Evolutionary conservation across 805 yeast genomes (phyloP).

Genomic region (Starmera caribaea): DNA sequence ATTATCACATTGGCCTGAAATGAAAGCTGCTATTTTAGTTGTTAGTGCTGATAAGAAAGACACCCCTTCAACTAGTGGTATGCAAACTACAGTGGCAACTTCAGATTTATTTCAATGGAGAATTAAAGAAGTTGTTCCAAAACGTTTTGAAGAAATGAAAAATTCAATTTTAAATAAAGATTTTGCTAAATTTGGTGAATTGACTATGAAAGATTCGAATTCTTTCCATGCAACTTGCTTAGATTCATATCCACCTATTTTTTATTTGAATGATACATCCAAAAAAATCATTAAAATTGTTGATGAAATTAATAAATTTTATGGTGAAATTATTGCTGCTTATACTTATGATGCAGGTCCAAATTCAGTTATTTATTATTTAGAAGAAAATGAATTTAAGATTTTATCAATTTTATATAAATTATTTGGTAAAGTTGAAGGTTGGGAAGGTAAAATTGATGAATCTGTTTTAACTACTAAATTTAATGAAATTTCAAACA

Average conservation of each 20-base stretch:
- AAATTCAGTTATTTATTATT: constrained; percentile 91
- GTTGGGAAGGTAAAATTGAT: constrained; percentile 45
- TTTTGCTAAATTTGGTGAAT: constrained; percentile 72
- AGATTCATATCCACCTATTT: constrained; percentile 93
- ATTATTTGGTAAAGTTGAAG: constrained; percentile 48
- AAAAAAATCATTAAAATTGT: constrained; percentile 70
- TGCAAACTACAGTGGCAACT: constrained; percentile 90
- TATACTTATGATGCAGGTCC: constrained; percentile 99
- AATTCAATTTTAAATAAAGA: constrained; percentile 62
- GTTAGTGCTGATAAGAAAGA: constrained; percentile 92
- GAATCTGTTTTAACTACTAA: constrained; percentile 14
- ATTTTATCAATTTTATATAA: constrained; percentile 63
- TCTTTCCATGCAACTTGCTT: constrained; percentile 97
- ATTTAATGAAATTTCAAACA: constrained; percentile 20
- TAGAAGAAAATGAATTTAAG: constrained; percentile 59
- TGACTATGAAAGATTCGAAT: constrained; percentile 95
- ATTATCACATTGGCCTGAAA: constrained; percentile 77
- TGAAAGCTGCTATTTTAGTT: constrained; percentile 87
- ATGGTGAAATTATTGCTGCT: constrained; percentile 64
- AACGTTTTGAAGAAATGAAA: constrained; percentile 76
- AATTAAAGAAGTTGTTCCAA: constrained; percentile 74
- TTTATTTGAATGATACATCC: constrained; percentile 87
- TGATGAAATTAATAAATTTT: constrained; percentile 62
- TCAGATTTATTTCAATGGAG: constrained; percentile 81
- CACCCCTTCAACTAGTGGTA: constrained; percentile 89